Evolutionary conservation across 768 basidiomycete genomes (phyloP).

Genomic region (Collybia sordida): DNA sequence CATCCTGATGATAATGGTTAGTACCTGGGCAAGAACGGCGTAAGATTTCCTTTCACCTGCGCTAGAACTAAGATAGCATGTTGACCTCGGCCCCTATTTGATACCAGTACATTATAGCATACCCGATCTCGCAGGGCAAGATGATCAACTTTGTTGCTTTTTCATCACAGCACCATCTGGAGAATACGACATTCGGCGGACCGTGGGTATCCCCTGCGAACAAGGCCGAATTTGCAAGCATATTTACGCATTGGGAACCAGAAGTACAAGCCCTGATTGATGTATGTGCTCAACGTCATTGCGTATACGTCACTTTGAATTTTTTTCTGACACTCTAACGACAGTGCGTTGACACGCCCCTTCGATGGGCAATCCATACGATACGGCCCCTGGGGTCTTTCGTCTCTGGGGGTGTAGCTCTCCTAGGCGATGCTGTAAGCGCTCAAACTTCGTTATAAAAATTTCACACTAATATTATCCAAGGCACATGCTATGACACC

Average conservation of each 20-base stretch:
- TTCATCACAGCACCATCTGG: conserved; percentile 46
- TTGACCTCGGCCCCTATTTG: too few relatives aligned
- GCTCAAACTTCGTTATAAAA: not conserved
- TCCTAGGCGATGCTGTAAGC: conserved; percentile 50
- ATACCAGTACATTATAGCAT: conserved; percentile 56
- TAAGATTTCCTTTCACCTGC: conserved; percentile 20
- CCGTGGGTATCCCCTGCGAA: conserved; percentile 52
- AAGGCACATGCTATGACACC: conserved; percentile 47
- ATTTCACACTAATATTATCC: not conserved
- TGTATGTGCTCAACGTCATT: conserved; percentile 16
- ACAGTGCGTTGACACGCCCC: conserved; percentile 34
- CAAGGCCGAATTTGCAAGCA: conserved; percentile 40
- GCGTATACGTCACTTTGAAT: not conserved
- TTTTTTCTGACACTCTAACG: not conserved
- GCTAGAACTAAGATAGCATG: conserved; percentile 9
- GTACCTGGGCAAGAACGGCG: conserved; percentile 58
- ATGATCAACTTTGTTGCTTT: conserved; percentile 67
- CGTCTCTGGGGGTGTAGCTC: conserved; percentile 35
- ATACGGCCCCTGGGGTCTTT: conserved; percentile 39
- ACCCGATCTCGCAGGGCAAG: conserved; percentile 58
- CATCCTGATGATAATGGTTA: conserved; percentile 16
- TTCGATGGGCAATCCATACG: conserved; percentile 43
- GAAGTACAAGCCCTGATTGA: conserved; percentile 47
- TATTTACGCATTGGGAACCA: conserved; percentile 56
- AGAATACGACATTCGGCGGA: conserved; percentile 46